phyloP scores from a whole-genome alignment of 2,329 filamentous ascomycete genomes.

The Hypoxylon sp. region DNA sequence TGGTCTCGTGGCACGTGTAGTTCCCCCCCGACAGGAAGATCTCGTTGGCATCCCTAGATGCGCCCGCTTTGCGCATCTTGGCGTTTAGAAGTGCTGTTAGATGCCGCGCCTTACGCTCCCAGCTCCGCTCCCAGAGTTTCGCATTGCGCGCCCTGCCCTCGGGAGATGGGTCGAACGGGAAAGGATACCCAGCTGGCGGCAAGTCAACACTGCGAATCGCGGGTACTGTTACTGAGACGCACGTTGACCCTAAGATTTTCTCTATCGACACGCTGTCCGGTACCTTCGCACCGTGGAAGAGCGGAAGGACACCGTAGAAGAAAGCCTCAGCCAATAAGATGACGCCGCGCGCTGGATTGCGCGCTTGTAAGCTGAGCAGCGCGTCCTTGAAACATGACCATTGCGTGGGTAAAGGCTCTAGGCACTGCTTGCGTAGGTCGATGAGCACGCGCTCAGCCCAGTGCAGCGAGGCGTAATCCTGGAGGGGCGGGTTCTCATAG shows the following conservation, averaged over 20 bases:
- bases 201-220: constrained; percentile 56
- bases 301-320: constrained; percentile 56
- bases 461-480: constrained; percentile 45
- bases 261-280: constrained; percentile 36
- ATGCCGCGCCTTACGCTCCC: constrained; percentile 45
- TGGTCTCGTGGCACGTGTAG: constrained; percentile 55
- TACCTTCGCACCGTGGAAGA: constrained; percentile 53
- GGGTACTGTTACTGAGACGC: constrained; percentile 58
- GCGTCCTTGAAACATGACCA: constrained; percentile 54
- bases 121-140: constrained; percentile 52
- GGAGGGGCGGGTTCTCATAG: constrained; percentile 49
- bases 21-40: constrained; percentile 55
- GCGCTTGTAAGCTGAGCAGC: constrained; percentile 45
- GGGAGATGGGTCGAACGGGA: constrained; percentile 52
- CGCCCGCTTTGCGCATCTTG: constrained; percentile 53
- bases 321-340: constrained; percentile 56
- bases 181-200: constrained; percentile 54
- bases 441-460: constrained; percentile 54
- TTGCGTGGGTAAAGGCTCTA: constrained; percentile 54
- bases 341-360: constrained; percentile 44
- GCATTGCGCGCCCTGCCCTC: constrained; percentile 48
- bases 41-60: constrained; percentile 36
- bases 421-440: constrained; percentile 53
- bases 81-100: constrained; percentile 51
- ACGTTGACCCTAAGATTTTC: constrained; percentile 48